These are phyloP conservation scores for Glycine latifolia DNA, from an alignment of 306 rosid species.

Conservation along the genomic window DNA sequence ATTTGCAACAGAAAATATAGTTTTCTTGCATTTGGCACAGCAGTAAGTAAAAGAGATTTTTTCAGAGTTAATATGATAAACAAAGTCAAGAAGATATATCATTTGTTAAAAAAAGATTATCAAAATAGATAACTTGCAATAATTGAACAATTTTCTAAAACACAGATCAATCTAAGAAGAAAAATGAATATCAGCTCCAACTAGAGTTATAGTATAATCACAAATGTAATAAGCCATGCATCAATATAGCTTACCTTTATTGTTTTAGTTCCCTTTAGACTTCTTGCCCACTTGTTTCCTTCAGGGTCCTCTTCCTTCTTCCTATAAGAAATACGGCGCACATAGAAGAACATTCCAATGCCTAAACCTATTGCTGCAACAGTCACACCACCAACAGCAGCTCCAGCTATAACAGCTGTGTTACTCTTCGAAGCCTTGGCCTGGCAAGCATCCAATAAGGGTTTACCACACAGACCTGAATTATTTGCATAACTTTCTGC, in stretches of 20 bases:
- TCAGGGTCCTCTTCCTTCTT: slow-evolving; percentile 90
- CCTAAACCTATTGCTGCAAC: slow-evolving; percentile 64
- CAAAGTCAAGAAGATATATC: slow-evolving; percentile 29
- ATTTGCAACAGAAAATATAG: background rate
- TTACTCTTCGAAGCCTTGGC: slow-evolving; percentile 46
- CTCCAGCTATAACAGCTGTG: slow-evolving; percentile 73
- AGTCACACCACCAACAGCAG: slow-evolving; percentile 79
- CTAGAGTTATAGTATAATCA: background rate
- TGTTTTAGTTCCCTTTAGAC: slow-evolving; percentile 77
- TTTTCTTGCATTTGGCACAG: background rate
- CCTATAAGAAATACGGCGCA: slow-evolving; percentile 64
- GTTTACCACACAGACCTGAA: slow-evolving; percentile 65
- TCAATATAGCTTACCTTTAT: slow-evolving; percentile 69
- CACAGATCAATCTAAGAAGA: slow-evolving; percentile 13
- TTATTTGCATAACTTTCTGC: slow-evolving; percentile 62
- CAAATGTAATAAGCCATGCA: slow-evolving; percentile 16
- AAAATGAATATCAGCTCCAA: slow-evolving; percentile 8
- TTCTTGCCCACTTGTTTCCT: slow-evolving; percentile 95
- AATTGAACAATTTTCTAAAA: slow-evolving; percentile 10
- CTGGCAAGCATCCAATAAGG: slow-evolving; percentile 48
- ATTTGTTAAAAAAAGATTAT: background rate
- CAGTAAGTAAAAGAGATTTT: slow-evolving; percentile 3
- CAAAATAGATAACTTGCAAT: background rate
- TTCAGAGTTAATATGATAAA: background rate
- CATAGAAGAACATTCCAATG: slow-evolving; percentile 66